Conservation (phyloP, 2,329 filamentous ascomycete genomes). For the Penicillium digitatum region DNA sequence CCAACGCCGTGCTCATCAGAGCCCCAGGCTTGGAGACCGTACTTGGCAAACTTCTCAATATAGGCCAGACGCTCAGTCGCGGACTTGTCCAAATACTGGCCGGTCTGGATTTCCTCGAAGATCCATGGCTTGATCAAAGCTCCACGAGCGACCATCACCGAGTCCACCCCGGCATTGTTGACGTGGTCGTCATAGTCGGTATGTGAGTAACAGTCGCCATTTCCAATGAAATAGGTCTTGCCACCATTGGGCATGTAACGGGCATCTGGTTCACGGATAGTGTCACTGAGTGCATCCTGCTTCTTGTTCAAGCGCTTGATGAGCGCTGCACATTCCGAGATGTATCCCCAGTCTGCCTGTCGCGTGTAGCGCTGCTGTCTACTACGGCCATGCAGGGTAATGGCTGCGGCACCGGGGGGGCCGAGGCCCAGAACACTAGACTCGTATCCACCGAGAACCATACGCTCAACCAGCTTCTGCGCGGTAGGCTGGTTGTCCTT, state of each 20-base stretch:
- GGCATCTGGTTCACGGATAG: conserved; percentile 69
- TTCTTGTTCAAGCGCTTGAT: conserved; percentile 75
- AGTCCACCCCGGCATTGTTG: conserved; percentile 73
- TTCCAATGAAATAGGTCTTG: conserved; percentile 88
- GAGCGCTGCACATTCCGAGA: conserved; percentile 79
- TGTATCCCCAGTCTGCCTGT: conserved; percentile 92
- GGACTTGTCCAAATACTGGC: conserved; percentile 94
- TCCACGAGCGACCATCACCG: conserved; percentile 95
- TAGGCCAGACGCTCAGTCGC: conserved; percentile 79
- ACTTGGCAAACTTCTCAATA: conserved; percentile 83
- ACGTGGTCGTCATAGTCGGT: conserved; percentile 78
- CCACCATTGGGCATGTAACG: conserved; percentile 65
- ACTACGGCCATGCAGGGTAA: conserved; percentile 89
- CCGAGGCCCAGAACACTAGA: conserved; percentile 63
- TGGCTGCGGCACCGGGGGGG: conserved; percentile 82
- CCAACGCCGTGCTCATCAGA: conserved; percentile 92
- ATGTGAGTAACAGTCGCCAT: conserved; percentile 94
- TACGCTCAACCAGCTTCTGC: conserved; percentile 72
- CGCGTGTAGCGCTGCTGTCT: conserved; percentile 92
- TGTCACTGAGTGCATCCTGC: conserved; percentile 66
- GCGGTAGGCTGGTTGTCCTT: conserved; percentile 75
- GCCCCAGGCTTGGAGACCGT: conserved; percentile 91
- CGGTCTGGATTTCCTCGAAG: conserved; percentile 89
- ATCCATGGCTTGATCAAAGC: conserved; percentile 97
- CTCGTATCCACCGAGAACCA: conserved; percentile 75